Evolutionary conservation across 1,139 yeast species (phyloP).

Genomic region (Spathaspora jeffriesii): DNA sequence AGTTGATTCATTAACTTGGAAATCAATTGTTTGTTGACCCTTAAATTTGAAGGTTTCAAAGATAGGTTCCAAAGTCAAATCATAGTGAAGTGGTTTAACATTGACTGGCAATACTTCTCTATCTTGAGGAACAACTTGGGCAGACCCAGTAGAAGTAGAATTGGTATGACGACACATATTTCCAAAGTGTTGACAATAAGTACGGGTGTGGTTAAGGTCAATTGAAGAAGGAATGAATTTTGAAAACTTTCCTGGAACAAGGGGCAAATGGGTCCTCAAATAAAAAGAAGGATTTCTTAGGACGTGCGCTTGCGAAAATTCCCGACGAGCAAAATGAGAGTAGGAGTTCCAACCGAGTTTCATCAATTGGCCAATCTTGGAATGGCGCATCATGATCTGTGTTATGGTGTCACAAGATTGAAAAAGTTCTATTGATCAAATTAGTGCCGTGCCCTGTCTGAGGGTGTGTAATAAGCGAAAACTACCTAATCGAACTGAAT

Average conservation of each 20-base stretch:
- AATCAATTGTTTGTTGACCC: conserved; percentile 66
- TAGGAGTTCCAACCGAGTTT: conserved; percentile 1
- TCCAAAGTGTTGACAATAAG: conserved; percentile 7
- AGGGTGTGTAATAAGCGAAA: background rate
- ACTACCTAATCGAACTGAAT: background rate
- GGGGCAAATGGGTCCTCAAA: conserved; percentile 7
- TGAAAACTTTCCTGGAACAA: conserved; percentile 1
- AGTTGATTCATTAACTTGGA: conserved; percentile 60
- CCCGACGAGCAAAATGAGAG: background rate
- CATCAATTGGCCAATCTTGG: conserved; percentile 1
- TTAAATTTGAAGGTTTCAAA: conserved; percentile 68
- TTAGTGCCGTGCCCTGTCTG: conserved; percentile 2
- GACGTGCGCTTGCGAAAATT: conserved; percentile 6
- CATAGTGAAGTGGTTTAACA: conserved; percentile 73
- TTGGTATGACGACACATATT: conserved; percentile 15
- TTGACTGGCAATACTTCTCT: conserved; percentile 74
- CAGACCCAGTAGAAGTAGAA: conserved; percentile 12
- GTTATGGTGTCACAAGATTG: conserved; percentile 1
- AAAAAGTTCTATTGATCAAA: background rate
- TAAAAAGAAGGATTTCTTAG: conserved; percentile 3
- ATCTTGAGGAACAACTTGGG: conserved; percentile 25
- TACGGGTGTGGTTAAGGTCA: conserved; percentile 5
- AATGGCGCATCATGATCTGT: background rate
- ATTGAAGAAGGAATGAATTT: conserved; percentile 4
- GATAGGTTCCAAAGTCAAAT: conserved; percentile 71